Conservation (phyloP, 441 rosid species). For the Sinapis alba region DNA sequence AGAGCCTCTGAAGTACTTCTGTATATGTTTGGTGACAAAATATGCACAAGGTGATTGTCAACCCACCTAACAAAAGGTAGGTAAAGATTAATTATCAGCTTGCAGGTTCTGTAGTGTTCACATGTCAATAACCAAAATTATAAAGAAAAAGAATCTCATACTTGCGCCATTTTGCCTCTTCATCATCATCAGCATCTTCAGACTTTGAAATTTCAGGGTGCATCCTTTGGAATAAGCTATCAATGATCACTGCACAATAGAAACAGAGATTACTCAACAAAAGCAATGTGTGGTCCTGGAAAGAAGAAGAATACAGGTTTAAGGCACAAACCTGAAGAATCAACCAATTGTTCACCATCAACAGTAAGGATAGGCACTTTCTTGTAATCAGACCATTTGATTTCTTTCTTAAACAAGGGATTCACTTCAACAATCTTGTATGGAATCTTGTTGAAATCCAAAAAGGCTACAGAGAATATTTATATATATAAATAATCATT, state of each 20-base stretch:
- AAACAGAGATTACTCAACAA: constrained; percentile 13
- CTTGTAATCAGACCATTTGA: constrained; percentile 94
- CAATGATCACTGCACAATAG: constrained; percentile 62
- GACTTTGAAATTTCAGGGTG: constrained; percentile 50
- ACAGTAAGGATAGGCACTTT: constrained; percentile 86
- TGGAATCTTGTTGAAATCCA: constrained; percentile 81
- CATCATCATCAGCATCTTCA: constrained; percentile 59
- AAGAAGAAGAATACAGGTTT: background rate
- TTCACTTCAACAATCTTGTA: constrained; percentile 94
- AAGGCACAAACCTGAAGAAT: constrained; percentile 81
- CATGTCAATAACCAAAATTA: background rate
- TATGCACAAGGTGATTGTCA: constrained; percentile 88
- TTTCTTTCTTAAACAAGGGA: constrained; percentile 86
- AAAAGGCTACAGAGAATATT: constrained; percentile 57
- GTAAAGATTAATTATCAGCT: constrained; percentile 22
- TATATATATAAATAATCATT: background rate
- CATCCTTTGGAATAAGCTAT: constrained; percentile 62
- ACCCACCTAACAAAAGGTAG: constrained; percentile 73
- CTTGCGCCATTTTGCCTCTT: constrained; percentile 85
- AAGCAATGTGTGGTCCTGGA: background rate
- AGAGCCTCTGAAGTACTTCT: constrained; percentile 80
- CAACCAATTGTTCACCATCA: constrained; percentile 85
- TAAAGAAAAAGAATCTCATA: constrained; percentile 39
- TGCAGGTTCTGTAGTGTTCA: background rate
- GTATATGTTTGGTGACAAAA: constrained; percentile 91